Conservation (phyloP, 2,329 filamentous ascomycete genomes). For the Triangularia verruculosa region DNA sequence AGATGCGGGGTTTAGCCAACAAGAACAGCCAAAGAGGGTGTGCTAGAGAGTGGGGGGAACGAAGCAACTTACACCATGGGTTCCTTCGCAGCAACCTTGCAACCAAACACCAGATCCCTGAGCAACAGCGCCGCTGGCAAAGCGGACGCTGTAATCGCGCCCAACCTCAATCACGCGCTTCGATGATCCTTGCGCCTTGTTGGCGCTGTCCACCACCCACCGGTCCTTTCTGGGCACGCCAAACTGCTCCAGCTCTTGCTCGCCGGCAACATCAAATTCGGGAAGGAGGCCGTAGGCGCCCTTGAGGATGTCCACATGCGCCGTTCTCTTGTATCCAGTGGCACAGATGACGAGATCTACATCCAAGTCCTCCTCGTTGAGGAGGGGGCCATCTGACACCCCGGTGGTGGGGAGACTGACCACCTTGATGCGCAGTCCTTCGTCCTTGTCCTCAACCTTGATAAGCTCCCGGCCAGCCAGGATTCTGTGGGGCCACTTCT, state of each 20-base stretch:
- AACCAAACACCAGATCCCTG: slow-evolving; percentile 79
- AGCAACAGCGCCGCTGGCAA: slow-evolving; percentile 66
- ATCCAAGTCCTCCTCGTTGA: slow-evolving; percentile 60
- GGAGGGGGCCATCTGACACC: slow-evolving; percentile 26
- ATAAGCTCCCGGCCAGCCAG: slow-evolving; percentile 65
- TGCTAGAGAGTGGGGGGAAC: not conserved
- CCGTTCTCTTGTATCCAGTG: slow-evolving; percentile 77
- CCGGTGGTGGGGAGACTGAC: slow-evolving; percentile 44
- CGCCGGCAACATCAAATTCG: slow-evolving; percentile 29
- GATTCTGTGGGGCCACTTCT: slow-evolving; percentile 79
- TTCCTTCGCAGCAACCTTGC: slow-evolving; percentile 90
- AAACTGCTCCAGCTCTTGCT: not conserved
- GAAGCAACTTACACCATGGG: slow-evolving; percentile 74
- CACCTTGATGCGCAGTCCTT: slow-evolving; percentile 57
- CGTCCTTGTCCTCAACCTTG: slow-evolving; percentile 53
- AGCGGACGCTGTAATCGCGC: slow-evolving; percentile 76
- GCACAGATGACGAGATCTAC: slow-evolving; percentile 82
- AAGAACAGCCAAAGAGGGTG: not conserved
- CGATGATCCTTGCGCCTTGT: slow-evolving; percentile 14
- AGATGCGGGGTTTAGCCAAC: slow-evolving; percentile 19
- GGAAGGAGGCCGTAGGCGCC: slow-evolving; percentile 65
- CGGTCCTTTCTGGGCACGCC: slow-evolving; percentile 18
- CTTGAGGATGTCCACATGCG: slow-evolving; percentile 74
- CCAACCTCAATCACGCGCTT: slow-evolving; percentile 60
- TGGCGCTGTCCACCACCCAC: slow-evolving; percentile 25